A percentile compares a stretch with the other conserved stretches of the same genome.
Evolutionary conservation across 352 stramenopile species (phyloP).

Genomic region (Paralagenidium karlingii): DNA sequence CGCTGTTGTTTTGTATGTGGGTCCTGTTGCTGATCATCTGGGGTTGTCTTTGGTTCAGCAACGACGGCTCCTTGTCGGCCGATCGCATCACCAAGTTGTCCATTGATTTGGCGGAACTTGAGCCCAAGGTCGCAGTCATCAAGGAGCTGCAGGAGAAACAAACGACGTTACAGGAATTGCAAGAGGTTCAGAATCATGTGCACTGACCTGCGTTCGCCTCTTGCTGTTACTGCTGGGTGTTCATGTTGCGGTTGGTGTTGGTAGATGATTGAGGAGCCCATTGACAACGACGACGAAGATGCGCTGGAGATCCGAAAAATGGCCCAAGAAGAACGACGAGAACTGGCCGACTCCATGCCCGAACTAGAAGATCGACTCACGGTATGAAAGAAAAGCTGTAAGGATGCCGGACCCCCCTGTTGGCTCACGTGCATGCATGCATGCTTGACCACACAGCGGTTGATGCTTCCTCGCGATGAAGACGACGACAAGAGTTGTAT

Average conservation of each 20-base stretch:
- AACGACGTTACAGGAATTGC: conserved; percentile 80
- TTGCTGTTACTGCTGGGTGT: conserved; percentile 1
- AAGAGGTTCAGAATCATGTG: conserved; percentile 40
- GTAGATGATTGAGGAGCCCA: conserved; percentile 56
- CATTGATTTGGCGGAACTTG: conserved; percentile 73
- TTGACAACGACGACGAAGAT: conserved; percentile 28
- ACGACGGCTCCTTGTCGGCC: conserved; percentile 57
- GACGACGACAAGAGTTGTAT: conserved; percentile 95
- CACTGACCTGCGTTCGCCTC: not conserved
- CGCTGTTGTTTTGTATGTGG: not conserved
- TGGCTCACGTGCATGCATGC: not conserved
- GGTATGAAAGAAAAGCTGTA: too few species aligned
- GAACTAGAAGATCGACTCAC: conserved; percentile 49
- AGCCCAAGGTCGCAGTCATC: conserved; percentile 56
- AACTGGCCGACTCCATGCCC: conserved; percentile 34
- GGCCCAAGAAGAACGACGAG: conserved; percentile 58
- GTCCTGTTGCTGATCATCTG: too few species aligned
- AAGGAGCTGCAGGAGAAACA: conserved; percentile 82
- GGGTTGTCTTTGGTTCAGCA: too few species aligned
- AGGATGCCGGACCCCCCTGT: not conserved
- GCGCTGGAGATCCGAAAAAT: conserved; percentile 54
- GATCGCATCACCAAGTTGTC: conserved; percentile 68
- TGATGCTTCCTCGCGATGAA: conserved; percentile 71
- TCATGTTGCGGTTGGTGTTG: conserved; percentile 1
- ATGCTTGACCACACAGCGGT: conserved; percentile 13